phyloP scores from a whole-genome alignment of 192 early-diverging fungal genomes.

The Backusella mclennaniae region DNA sequence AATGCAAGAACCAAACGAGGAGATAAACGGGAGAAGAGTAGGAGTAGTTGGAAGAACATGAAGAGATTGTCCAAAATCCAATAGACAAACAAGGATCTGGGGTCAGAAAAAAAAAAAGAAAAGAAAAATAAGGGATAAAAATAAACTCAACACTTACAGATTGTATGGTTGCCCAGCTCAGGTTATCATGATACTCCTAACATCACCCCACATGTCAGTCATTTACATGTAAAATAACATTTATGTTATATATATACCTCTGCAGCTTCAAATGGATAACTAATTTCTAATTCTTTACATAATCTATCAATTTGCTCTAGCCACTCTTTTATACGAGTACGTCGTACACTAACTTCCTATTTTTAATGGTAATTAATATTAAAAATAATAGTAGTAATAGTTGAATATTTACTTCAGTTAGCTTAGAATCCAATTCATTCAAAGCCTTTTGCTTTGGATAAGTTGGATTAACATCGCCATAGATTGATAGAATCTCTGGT shows the following conservation, averaged over 20 bases:
- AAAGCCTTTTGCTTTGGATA: constrained; percentile 22
- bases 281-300: constrained; percentile 1
- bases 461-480: constrained; percentile 17
- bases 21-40: neutral
- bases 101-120: neutral
- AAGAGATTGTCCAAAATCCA: neutral
- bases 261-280: constrained; percentile 13
- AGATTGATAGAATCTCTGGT: constrained; percentile 9
- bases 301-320: neutral
- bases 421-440: constrained; percentile 4
- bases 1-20: neutral
- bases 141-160: constrained; percentile 16
- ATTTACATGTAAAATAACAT: neutral
- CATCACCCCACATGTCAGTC: neutral
- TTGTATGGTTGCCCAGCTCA: constrained; percentile 35
- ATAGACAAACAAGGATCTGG: neutral
- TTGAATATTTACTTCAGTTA: constrained; percentile 13
- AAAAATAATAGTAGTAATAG: neutral
- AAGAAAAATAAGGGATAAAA: neutral
- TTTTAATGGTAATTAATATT: neutral
- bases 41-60: neutral
- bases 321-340: constrained; percentile 2
- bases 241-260: constrained; percentile 14
- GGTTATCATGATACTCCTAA: constrained; percentile 13
- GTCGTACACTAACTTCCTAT: neutral